Conservation (phyloP, 305 asterid species). For the Rubia tinctorum region DNA sequence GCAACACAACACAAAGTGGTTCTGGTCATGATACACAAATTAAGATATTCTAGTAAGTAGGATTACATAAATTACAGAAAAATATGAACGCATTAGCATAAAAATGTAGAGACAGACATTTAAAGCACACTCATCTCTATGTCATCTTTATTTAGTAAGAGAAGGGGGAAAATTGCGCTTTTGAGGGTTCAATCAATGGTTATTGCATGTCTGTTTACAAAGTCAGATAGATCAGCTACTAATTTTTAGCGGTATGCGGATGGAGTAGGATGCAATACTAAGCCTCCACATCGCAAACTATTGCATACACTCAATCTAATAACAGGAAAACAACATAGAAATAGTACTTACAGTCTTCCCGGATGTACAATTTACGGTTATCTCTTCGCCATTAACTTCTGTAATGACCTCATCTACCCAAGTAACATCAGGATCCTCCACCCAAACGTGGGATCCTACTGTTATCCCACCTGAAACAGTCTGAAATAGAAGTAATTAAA, state of each 20-base stretch:
- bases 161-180: background rate
- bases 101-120: background rate
- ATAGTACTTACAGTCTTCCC: slow-evolving; percentile 65
- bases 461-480: slow-evolving; percentile 55
- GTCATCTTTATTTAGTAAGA: background rate
- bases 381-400: slow-evolving; percentile 62
- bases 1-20: background rate
- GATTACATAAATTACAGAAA: background rate
- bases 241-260: background rate
- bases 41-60: background rate
- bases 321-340: background rate
- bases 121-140: background rate
- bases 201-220: background rate
- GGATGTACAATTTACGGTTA: slow-evolving; percentile 59
- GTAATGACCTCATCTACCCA: slow-evolving; percentile 88
- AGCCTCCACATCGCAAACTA: background rate
- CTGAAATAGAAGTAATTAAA: slow-evolving; percentile 38
- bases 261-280: background rate
- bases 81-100: background rate
- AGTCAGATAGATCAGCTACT: background rate
- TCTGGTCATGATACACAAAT: background rate
- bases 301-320: background rate
- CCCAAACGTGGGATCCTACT: slow-evolving; percentile 96
- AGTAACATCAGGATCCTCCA: slow-evolving; percentile 83
- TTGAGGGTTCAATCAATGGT: background rate